Evolutionary conservation across 1,284 basidiomycete species (phyloP), one percentile per base, ranked within the genome.

Genomic region (Athelia psychrophila): DNA sequence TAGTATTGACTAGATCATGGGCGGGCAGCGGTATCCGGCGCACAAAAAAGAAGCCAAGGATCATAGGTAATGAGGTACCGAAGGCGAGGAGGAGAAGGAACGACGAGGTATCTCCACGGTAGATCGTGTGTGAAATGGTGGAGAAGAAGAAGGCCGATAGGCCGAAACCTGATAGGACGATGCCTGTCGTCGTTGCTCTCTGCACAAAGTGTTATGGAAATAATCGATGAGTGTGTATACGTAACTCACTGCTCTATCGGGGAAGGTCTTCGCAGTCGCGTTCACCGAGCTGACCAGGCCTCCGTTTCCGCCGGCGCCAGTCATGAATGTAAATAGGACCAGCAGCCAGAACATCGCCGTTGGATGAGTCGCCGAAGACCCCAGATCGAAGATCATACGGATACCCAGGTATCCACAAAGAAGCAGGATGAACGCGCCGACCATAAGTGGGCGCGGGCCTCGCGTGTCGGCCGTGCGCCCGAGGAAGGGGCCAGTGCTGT

Each of bases 131-230:
- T 0, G 86, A 82, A 18, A 91, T 64, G 0, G 80, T 76, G 20
- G 86, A 86, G 69, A 93, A 93, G 53, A 87, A 73, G 69, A 93
- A 92, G 0, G 91, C 91, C 8, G 88, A 91, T 4, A 93, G 76
- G 0, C 91, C 91, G 54, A 91, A 92, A n/a, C 88, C 91, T 0
- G 88, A 88, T 16, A 91, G 71, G 19, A 93, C 89, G 15, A 89
- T 64, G 2, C 85, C 86, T 2, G 86, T 89, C 1, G 85, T 80
- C 0, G 84, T 81, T 2, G 85, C 90, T 33, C 90, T 76, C 84
- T 84, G 49, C n/a, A n/a, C n/a, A n/a, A n/a, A n/a, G n/a, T n/a
- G n/a, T n/a, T n/a, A 47, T 10, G 19, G 15, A 48, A 15, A n/a
- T n/a, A n/a, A n/a, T n/a, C n/a, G n/a, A n/a, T n/a, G n/a, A n/a